Conservation (phyloP, 2,329 filamentous ascomycete genomes). For the Colletotrichum simmondsii region DNA sequence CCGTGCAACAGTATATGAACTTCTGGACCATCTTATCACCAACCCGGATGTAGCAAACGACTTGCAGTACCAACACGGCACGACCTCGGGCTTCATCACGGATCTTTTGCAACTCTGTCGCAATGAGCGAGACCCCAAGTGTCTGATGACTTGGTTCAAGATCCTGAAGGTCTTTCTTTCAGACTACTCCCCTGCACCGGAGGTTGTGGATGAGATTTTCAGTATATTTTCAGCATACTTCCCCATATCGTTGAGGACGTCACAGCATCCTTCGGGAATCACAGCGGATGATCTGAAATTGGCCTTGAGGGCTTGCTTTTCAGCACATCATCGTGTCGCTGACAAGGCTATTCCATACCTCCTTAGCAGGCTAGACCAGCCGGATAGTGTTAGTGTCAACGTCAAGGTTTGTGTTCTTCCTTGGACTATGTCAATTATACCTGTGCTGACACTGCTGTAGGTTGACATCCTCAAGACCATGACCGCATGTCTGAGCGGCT, state of each 20-base stretch:
- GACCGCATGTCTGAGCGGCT: conserved; percentile 62
- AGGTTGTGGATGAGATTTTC: conserved; percentile 62
- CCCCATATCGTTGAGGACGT: conserved; percentile 66
- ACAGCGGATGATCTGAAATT: conserved; percentile 68
- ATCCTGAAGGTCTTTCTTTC: conserved; percentile 57
- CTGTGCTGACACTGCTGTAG: conserved; percentile 40
- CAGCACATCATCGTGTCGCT: conserved; percentile 59
- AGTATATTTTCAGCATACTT: conserved; percentile 69
- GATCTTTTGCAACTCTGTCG: conserved; percentile 62
- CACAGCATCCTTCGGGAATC: conserved; percentile 59
- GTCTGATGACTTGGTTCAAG: conserved; percentile 67
- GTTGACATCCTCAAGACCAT: conserved; percentile 68
- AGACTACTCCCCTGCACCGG: conserved; percentile 56
- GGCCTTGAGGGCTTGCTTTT: conserved; percentile 64
- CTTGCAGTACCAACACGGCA: conserved; percentile 56
- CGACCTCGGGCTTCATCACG: conserved; percentile 57
- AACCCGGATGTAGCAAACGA: conserved; percentile 55
- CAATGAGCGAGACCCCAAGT: conserved; percentile 67
- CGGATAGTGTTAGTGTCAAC: conserved; percentile 66
- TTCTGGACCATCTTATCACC: conserved; percentile 57
- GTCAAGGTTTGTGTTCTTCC: conserved; percentile 58
- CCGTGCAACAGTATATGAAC: conserved; percentile 62
- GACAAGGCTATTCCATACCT: conserved; percentile 62
- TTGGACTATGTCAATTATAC: background rate
- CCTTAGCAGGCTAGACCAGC: conserved; percentile 67